A percentile compares a stretch with the other conserved stretches of the same genome.
Conservation (phyloP, 345 rosid genomes). For the Citrus australasica region DNA sequence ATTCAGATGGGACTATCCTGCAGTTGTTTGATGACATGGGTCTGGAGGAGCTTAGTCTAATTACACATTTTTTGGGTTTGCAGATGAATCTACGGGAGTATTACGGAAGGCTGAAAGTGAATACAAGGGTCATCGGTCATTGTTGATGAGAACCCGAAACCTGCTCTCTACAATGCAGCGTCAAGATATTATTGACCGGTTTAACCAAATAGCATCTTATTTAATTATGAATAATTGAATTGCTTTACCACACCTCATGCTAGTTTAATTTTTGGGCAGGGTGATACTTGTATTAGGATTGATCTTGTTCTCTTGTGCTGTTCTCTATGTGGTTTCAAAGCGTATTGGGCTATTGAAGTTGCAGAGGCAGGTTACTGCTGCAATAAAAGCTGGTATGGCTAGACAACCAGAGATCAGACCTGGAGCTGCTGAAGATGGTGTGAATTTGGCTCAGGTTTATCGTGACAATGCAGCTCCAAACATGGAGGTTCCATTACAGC, state of each 20-base stretch:
- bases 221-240: background rate
- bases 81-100: conserved; percentile 86
- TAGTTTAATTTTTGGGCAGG: conserved; percentile 37
- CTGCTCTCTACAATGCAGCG: conserved; percentile 90
- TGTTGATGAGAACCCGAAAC: conserved; percentile 77
- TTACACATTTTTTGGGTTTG: conserved; percentile 5
- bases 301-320: conserved; percentile 66
- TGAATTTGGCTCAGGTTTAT: conserved; percentile 33
- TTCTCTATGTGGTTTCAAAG: conserved; percentile 84
- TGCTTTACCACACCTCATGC: conserved; percentile 10
- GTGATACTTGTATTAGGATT: conserved; percentile 62
- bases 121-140: conserved; percentile 86
- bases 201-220: background rate
- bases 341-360: conserved; percentile 69
- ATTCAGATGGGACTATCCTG: background rate
- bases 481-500: conserved; percentile 37
- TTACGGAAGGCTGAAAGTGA: conserved; percentile 85
- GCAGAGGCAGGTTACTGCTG: conserved; percentile 76
- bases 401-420: conserved; percentile 36
- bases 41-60: conserved; percentile 12
- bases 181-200: conserved; percentile 90
- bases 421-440: conserved; percentile 35
- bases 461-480: conserved; percentile 40
- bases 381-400: conserved; percentile 69
- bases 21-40: conserved; percentile 1